Base-by-base conservation (phyloP, 768 basidiomycete species). In the Termitomyces sp. region DNA sequence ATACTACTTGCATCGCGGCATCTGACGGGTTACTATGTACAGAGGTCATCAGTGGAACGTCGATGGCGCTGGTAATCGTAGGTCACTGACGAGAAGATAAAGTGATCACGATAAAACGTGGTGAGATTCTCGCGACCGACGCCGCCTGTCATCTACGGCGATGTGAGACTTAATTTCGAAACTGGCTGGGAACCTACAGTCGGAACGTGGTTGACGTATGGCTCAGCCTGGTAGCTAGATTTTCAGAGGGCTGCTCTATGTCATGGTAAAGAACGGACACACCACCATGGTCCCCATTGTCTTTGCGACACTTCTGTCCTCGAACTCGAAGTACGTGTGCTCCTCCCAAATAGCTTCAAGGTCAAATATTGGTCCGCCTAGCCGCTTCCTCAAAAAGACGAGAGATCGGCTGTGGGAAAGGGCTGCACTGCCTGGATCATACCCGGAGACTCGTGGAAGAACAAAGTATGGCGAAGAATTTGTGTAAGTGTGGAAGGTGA, bases 281-380 rank as follows among this genome's bases (percentile, higher is more conserved):
- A 80, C 78, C 65, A 81, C 80, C 80, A 81, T 81, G 4, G 79
- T 82, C 16, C 73, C 76, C 80, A 82, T 80, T n/a, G 80, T 82
- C 57, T 77, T 76, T 2, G 78, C 78, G 4, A 82, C 78, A 59
- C 78, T 82, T 46, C 78, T 66, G 14, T 68, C 69, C 49, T 73
- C 75, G 59, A 85, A 85, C 65, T 85, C 83, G 59, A 77, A 83
- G 55, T 74, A 75, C 1, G 75, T 77, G 58, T 85, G 83, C 56
- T 82, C 81, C 11, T 84, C 81, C 83, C 83, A 85, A 34, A 84
- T 78, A n/a, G 75, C 77, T 62, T 83, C 83, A 1, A 83, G 68
- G 63, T 83, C 80, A 51, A 85, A 85, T 25, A 72, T 64, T 11
- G 82, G 83, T 0, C 82, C 82, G 34, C 74, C 77, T 3, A 81